Percentiles rank a stretch among this genome's conserved stretches.
Evolutionary conservation across 2,329 filamentous ascomycete genomes (phyloP).

Genomic region (Biscogniauxia mediterranea): DNA sequence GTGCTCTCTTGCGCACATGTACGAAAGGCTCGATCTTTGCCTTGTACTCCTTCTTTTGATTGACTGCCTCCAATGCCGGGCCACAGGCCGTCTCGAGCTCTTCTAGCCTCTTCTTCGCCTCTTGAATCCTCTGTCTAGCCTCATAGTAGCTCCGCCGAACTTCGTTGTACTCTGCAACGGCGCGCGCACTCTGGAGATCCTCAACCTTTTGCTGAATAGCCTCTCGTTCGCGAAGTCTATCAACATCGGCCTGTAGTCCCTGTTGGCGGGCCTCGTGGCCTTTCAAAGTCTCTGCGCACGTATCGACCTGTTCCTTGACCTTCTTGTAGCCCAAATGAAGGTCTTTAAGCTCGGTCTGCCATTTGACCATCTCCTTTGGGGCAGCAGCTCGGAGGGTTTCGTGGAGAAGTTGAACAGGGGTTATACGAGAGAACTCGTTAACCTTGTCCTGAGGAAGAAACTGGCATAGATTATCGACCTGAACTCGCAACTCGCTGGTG

Average conservation of each 20-base stretch:
- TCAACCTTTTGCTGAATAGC: constrained; percentile 63
- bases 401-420: constrained; percentile 74
- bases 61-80: constrained; percentile 68
- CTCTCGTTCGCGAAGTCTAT: constrained; percentile 74
- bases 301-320: constrained; percentile 55
- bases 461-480: constrained; percentile 96
- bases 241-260: constrained; percentile 76
- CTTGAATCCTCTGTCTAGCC: constrained; percentile 54
- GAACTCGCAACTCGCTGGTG: constrained; percentile 74
- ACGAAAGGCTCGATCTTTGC: constrained; percentile 55
- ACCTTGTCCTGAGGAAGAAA: constrained; percentile 96
- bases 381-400: constrained; percentile 90
- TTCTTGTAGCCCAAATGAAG: constrained; percentile 69
- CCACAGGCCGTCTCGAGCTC: constrained; percentile 57
- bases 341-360: constrained; percentile 72
- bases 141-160: constrained; percentile 47
- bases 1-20: constrained; percentile 49
- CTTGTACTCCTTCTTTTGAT: constrained; percentile 67
- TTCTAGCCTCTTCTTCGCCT: constrained; percentile 55
- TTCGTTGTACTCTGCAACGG: constrained; percentile 63
- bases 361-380: constrained; percentile 72
- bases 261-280: constrained; percentile 71
- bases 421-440: constrained; percentile 85
- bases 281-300: constrained; percentile 60
- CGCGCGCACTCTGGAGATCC: constrained; percentile 63